Base-by-base conservation (phyloP, 352 stramenopile species). In the Pythium aphanidermatum region DNA sequence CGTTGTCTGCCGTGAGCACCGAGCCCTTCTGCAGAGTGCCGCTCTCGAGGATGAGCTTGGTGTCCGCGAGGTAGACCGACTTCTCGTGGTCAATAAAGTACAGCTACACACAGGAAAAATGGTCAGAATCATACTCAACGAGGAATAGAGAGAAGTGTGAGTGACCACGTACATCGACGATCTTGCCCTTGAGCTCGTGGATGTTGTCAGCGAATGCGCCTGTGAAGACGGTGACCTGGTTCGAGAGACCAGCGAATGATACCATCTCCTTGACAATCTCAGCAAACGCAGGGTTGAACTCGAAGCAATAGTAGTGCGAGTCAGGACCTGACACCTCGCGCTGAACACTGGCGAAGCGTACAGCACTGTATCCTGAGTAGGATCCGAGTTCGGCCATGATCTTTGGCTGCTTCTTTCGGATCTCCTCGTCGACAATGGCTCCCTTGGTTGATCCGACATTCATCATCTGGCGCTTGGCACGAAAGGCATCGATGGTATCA, bases 81-180 rank as follows among this genome's bases (percentile, higher is more conserved):
- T 77, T 81, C 26, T 75, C 64, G 46, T 81, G 69, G 51, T 76
- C 65, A 31, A 76, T 65, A 43, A 81, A 77, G 58, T 63, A 73
- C 25, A 71, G 54, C 56, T 70, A 27, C 13, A 38, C 11, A 14
- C 10, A 34, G 29, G 10, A 11, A 34, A 14, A 34, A 11, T 40
- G 11, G 17, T 10, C 34, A 9, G 16, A 20, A 20, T 10, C 34
- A 40, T 11, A 21, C 19, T 20, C 34, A 40, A 40, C 29, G n/a
- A n/a, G n/a, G n/a, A n/a, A n/a, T n/a, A n/a, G n/a, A n/a, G n/a
- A n/a, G n/a, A n/a, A n/a, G n/a, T n/a, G n/a, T n/a, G 29, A 34
- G 10, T 34, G 10, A 34, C 10, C 29, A 70, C 65, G 28, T 61
- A 78, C 64, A 23, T 74, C 68, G 37, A 78, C 64, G 28, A 27